Conservation (phyloP, 768 basidiomycete species). For the Coprinopsis sp. region DNA sequence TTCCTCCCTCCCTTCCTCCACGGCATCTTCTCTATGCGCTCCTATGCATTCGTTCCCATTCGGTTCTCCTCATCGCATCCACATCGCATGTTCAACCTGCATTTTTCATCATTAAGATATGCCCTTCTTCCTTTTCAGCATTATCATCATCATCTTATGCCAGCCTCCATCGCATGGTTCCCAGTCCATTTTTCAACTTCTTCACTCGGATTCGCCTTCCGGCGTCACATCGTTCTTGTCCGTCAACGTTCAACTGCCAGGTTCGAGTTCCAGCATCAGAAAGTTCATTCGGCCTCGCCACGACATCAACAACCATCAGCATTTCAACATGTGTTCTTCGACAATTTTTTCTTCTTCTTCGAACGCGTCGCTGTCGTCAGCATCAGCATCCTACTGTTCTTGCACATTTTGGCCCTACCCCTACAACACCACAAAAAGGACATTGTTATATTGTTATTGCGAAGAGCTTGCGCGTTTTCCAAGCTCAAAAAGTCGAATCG, state of each 20-base stretch:
- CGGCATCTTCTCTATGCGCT: too few relatives aligned
- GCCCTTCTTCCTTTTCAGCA: background rate
- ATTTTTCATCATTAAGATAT: background rate
- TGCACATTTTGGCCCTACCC: background rate
- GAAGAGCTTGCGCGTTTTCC: slow-evolving; percentile 39
- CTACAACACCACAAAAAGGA: background rate
- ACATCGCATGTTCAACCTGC: background rate
- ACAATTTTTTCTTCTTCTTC: background rate
- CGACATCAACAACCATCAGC: background rate
- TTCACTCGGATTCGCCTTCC: background rate
- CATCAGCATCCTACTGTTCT: background rate
- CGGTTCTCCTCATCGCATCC: too few relatives aligned
- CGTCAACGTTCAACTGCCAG: background rate
- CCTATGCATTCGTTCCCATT: too few relatives aligned
- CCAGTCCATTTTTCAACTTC: background rate
- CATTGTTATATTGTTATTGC: slow-evolving; percentile 19
- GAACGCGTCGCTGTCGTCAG: background rate
- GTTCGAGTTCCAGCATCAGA: too few relatives aligned
- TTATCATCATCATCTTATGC: too few relatives aligned
- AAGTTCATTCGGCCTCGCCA: background rate
- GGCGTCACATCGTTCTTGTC: background rate
- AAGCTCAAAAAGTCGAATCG: too few relatives aligned
- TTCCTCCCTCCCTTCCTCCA: too few relatives aligned
- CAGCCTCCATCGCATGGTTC: background rate
- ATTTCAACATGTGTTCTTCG: background rate